These are phyloP conservation scores for Aspergillus ustus DNA, from an alignment of 2,329 filamentous ascomycete genomes.

Conservation along the genomic window DNA sequence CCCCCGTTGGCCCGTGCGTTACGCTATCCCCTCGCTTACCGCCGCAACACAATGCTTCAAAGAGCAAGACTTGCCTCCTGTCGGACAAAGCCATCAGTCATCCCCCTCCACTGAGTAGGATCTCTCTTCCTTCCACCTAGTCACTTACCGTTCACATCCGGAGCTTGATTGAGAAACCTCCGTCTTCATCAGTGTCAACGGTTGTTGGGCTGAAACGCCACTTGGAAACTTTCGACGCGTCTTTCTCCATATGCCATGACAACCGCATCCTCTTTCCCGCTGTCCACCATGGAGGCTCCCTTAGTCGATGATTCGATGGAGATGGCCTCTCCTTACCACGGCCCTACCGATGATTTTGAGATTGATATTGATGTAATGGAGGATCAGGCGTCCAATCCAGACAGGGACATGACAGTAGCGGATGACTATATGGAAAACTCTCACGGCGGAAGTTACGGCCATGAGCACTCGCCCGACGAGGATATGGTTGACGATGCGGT, in stretches of 20 bases:
- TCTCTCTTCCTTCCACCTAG: slow-evolving; percentile 1
- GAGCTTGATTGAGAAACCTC: not conserved
- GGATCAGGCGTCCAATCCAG: slow-evolving; percentile 63
- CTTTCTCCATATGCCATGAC: slow-evolving; percentile 37
- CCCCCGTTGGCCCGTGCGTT: slow-evolving; percentile 39
- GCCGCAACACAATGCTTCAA: slow-evolving; percentile 27
- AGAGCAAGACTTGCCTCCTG: not conserved
- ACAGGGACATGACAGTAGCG: slow-evolving; percentile 51
- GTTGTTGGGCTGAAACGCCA: slow-evolving; percentile 24
- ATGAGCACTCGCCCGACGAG: slow-evolving; percentile 44
- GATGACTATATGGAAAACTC: slow-evolving; percentile 42
- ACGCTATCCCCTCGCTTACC: slow-evolving; percentile 45
- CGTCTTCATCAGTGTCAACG: slow-evolving; percentile 4
- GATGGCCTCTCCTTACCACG: slow-evolving; percentile 46
- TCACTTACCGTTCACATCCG: not conserved
- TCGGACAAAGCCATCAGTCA: slow-evolving; percentile 7
- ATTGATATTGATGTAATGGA: slow-evolving; percentile 64
- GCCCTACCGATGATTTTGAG: slow-evolving; percentile 57
- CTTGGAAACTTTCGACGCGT: slow-evolving; percentile 27
- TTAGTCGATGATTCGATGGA: slow-evolving; percentile 50
- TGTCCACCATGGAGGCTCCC: slow-evolving; percentile 43
- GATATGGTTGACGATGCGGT: slow-evolving; percentile 54
- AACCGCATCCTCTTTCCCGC: slow-evolving; percentile 34
- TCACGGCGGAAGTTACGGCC: slow-evolving; percentile 36
- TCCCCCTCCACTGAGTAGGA: slow-evolving; percentile 3